Conservation (phyloP, 176 grass and related monocot genomes). For the Tillandsia fasciculata region DNA sequence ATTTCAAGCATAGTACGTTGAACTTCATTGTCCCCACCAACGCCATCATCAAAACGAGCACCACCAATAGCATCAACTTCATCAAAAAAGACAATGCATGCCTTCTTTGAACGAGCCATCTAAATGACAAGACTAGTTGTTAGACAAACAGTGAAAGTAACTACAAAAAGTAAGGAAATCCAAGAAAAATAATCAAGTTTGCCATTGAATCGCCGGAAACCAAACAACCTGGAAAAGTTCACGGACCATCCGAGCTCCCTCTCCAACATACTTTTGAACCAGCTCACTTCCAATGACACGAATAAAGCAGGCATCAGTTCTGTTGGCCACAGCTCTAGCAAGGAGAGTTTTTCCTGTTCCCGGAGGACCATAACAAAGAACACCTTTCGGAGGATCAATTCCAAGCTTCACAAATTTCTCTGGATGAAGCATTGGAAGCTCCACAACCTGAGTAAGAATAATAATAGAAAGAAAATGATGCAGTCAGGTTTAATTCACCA, state of each 20-base stretch:
- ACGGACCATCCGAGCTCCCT: constrained; percentile 81
- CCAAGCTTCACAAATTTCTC: constrained; percentile 96
- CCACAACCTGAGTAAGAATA: constrained; percentile 50
- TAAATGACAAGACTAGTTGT: constrained; percentile 15
- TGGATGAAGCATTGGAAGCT: constrained; percentile 96
- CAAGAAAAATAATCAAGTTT: neutral
- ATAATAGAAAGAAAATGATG: neutral
- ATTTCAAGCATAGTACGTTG: constrained; percentile 97
- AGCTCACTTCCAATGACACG: constrained; percentile 92
- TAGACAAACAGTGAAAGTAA: constrained; percentile 3
- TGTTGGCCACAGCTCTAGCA: constrained; percentile 87
- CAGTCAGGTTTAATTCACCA: too few relatives aligned
- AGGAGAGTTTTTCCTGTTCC: constrained; percentile 91
- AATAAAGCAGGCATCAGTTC: constrained; percentile 93
- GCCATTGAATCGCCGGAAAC: neutral
- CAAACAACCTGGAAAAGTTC: constrained; percentile 74
- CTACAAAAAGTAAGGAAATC: neutral
- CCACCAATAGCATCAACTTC: constrained; percentile 98
- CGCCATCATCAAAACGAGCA: constrained; percentile 91
- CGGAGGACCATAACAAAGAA: constrained; percentile 86
- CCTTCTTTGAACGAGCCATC: constrained; percentile 97
- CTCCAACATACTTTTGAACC: constrained; percentile 88
- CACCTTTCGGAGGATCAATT: constrained; percentile 83
- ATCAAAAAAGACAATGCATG: constrained; percentile 96
- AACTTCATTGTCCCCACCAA: constrained; percentile 83